phyloP scores from a whole-genome alignment of 345 rosid genomes.

The Brassica juncea region DNA sequence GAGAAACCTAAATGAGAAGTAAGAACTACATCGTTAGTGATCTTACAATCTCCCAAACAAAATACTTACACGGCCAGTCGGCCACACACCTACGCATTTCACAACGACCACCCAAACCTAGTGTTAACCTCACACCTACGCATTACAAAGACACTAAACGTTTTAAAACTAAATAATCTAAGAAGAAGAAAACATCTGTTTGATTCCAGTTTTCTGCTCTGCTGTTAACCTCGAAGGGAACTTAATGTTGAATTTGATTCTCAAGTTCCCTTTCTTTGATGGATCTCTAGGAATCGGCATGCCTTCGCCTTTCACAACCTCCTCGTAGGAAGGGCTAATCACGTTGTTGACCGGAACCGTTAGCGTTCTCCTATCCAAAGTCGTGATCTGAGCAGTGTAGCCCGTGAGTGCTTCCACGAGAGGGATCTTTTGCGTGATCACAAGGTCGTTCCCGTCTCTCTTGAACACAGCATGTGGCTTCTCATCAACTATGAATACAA shows the following conservation, averaged over 20 bases:
- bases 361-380: constrained; percentile 68
- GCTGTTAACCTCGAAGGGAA: constrained; percentile 66
- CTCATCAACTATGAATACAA: constrained; percentile 72
- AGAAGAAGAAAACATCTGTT: constrained; percentile 49
- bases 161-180: neutral
- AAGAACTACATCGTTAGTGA: constrained; percentile 3
- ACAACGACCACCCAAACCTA: too few species aligned
- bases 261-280: constrained; percentile 63
- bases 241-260: constrained; percentile 69
- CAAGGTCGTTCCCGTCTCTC: constrained; percentile 84
- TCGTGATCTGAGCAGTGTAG: constrained; percentile 51
- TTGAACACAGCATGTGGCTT: constrained; percentile 73
- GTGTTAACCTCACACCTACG: too few species aligned
- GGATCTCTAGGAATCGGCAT: constrained; percentile 84
- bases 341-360: constrained; percentile 58
- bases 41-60: constrained; percentile 17
- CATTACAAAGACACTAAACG: neutral
- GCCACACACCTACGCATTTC: too few species aligned
- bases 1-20: constrained; percentile 13
- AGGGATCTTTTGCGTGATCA: constrained; percentile 58
- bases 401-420: constrained; percentile 75
- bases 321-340: constrained; percentile 72
- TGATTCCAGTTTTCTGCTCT: constrained; percentile 80
- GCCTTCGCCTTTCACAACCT: constrained; percentile 75
- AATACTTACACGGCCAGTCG: constrained; percentile 12